Evolutionary conservation across 805 yeast species (phyloP).

Genomic region (Kodamaea kaohsiungensis): DNA sequence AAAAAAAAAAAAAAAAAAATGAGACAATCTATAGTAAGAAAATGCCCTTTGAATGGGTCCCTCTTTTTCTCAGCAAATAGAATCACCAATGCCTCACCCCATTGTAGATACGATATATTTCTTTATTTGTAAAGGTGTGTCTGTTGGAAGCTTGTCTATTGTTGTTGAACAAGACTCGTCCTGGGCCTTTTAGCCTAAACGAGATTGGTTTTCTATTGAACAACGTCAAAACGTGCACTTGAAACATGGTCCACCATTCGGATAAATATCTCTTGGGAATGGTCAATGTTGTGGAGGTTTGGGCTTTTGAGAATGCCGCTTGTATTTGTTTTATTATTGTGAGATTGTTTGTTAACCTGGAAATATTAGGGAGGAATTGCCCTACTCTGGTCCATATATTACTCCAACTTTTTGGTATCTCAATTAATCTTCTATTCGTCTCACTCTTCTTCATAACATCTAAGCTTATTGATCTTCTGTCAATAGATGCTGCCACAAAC

Average conservation of each 20-base stretch:
- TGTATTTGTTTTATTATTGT: not conserved
- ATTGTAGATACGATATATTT: constrained; percentile 1
- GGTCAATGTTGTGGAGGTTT: not conserved
- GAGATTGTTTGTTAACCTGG: not conserved
- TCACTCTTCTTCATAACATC: not conserved
- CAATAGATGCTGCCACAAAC: constrained; percentile 33
- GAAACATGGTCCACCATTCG: not conserved
- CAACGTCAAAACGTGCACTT: not conserved
- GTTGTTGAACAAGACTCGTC: constrained; percentile 24
- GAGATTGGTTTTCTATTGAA: constrained; percentile 14
- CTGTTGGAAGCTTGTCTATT: constrained; percentile 12
- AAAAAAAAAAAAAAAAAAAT: too few species aligned
- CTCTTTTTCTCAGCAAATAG: not conserved
- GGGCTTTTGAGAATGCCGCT: not conserved
- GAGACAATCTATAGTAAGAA: too few species aligned
- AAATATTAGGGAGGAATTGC: not conserved
- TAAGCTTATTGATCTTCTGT: not conserved
- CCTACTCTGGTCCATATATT: too few species aligned
- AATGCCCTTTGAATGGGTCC: too few species aligned
- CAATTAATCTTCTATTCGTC: not conserved
- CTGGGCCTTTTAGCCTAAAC: constrained; percentile 29
- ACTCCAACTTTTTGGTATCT: not conserved
- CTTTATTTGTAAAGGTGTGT: constrained; percentile 4
- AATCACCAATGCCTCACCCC: not conserved
- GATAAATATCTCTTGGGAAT: not conserved